Conservation (phyloP, 2,329 filamentous ascomycete species). For the Pseudogymnoascus sp. region DNA sequence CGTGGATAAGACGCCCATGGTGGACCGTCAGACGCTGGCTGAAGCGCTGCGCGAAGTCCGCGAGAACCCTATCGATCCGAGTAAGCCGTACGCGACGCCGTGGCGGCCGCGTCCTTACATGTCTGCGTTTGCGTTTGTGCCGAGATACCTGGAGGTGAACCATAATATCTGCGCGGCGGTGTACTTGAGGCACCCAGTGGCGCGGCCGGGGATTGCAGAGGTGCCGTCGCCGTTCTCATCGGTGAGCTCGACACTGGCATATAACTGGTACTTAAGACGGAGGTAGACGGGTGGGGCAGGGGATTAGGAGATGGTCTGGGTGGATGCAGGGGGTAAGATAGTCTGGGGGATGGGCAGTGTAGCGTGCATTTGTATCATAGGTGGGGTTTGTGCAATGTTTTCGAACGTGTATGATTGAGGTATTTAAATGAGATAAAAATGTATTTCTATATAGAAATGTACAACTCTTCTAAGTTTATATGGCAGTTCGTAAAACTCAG, state of each 20-base stretch:
- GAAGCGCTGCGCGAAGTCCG: slow-evolving; percentile 29
- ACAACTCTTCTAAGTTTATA: background rate
- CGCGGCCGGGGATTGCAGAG: slow-evolving; percentile 68
- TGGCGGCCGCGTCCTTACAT: slow-evolving; percentile 84
- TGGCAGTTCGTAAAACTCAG: background rate
- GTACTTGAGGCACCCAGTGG: slow-evolving; percentile 89
- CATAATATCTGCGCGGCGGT: slow-evolving; percentile 94
- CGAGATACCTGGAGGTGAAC: slow-evolving; percentile 92
- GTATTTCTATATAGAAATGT: slow-evolving; percentile 9
- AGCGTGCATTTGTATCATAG: slow-evolving; percentile 10
- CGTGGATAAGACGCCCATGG: slow-evolving; percentile 20
- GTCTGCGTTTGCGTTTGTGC: slow-evolving; percentile 88
- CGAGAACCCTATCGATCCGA: slow-evolving; percentile 68
- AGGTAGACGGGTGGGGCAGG: slow-evolving; percentile 22
- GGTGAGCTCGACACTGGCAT: slow-evolving; percentile 68
- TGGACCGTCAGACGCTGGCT: slow-evolving; percentile 15
- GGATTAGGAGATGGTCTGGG: background rate
- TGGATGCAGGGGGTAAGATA: slow-evolving; percentile 5
- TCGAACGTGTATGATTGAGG: slow-evolving; percentile 9
- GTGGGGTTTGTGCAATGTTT: slow-evolving; percentile 8
- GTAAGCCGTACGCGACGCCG: slow-evolving; percentile 82
- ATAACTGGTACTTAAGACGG: slow-evolving; percentile 76
- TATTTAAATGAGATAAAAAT: slow-evolving; percentile 8
- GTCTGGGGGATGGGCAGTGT: background rate
- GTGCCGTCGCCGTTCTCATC: slow-evolving; percentile 74